phyloP scores from a whole-genome alignment of 768 basidiomycete species.

The Collybia mongolica region DNA sequence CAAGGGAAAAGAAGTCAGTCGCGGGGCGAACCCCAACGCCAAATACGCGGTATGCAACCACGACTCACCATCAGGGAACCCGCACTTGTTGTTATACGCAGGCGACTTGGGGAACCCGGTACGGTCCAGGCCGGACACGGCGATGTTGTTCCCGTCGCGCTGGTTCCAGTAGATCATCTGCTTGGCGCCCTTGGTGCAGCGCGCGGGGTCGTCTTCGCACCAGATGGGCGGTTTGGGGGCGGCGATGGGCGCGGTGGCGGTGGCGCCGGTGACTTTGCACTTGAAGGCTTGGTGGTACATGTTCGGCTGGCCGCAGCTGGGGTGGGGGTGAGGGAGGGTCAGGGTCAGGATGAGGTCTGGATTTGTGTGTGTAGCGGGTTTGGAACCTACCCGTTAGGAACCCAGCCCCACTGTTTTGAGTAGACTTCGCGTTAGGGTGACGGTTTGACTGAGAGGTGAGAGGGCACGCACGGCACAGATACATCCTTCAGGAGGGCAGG shows the following conservation, averaged over 20 bases:
- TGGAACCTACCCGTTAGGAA: constrained; percentile 36
- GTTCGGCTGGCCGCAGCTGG: constrained; percentile 52
- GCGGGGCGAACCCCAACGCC: neutral
- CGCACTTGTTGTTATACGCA: constrained; percentile 47
- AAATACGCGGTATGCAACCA: neutral
- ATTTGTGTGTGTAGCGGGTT: neutral
- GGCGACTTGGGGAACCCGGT: constrained; percentile 41
- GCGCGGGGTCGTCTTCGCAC: constrained; percentile 45
- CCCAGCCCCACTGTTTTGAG: constrained; percentile 49
- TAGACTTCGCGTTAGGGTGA: neutral
- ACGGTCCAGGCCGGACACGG: constrained; percentile 38
- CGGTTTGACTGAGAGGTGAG: neutral
- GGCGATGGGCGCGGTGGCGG: constrained; percentile 36
- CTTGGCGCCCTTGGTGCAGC: constrained; percentile 48
- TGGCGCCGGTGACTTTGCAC: constrained; percentile 49
- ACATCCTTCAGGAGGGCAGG: constrained; percentile 49
- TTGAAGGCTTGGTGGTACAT: constrained; percentile 47
- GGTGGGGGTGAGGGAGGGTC: neutral
- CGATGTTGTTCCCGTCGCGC: constrained; percentile 44
- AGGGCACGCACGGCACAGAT: constrained; percentile 44
- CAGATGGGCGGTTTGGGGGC: constrained; percentile 44
- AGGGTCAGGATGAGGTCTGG: neutral
- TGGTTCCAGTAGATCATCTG: constrained; percentile 61
- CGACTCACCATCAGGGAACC: constrained; percentile 44
- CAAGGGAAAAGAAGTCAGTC: constrained; percentile 5